A percentile compares a stretch with the other conserved stretches of the same genome.
phyloP scores from a whole-genome alignment of 1,284 basidiomycete genomes.

The Takashimella koratensis region DNA sequence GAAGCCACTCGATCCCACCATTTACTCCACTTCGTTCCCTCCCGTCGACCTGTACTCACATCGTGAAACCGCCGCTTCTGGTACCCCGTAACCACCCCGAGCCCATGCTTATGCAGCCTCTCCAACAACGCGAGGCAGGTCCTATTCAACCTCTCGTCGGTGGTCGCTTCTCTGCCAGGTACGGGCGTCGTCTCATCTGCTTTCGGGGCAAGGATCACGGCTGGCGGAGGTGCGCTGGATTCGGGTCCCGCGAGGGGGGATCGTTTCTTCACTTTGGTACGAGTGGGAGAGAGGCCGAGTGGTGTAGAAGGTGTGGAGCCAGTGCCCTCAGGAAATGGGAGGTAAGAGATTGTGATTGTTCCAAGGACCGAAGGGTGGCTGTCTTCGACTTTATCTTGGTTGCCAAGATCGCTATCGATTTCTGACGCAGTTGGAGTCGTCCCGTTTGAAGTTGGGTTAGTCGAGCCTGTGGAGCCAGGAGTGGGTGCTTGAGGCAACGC shows the following conservation, averaged over 20 bases:
- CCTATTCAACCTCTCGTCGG: constrained; percentile 59
- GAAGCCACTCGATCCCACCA: no score
- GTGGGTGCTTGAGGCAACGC: neutral
- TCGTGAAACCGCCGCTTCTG: constrained; percentile 85
- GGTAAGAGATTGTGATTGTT: constrained; percentile 28
- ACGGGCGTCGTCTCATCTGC: neutral
- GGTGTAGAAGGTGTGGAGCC: constrained; percentile 10
- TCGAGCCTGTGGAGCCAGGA: no score
- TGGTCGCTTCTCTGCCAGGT: neutral
- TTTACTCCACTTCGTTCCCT: no score
- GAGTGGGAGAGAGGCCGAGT: neutral
- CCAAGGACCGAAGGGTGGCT: neutral
- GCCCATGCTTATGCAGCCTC: constrained; percentile 76
- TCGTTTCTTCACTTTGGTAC: constrained; percentile 13
- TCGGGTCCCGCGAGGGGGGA: constrained; percentile 33
- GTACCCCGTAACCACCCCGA: constrained; percentile 74
- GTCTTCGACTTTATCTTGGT: neutral
- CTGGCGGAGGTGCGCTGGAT: constrained; percentile 8
- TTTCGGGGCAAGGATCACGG: constrained; percentile 2
- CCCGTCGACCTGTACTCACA: constrained; percentile 35
- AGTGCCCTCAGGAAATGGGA: constrained; percentile 24
- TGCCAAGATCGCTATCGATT: no score
- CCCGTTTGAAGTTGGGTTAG: neutral
- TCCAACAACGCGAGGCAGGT: constrained; percentile 77
- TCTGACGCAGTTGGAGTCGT: no score